phyloP scores from a whole-genome alignment of 345 rosid species.

The Excoecaria agallocha region DNA sequence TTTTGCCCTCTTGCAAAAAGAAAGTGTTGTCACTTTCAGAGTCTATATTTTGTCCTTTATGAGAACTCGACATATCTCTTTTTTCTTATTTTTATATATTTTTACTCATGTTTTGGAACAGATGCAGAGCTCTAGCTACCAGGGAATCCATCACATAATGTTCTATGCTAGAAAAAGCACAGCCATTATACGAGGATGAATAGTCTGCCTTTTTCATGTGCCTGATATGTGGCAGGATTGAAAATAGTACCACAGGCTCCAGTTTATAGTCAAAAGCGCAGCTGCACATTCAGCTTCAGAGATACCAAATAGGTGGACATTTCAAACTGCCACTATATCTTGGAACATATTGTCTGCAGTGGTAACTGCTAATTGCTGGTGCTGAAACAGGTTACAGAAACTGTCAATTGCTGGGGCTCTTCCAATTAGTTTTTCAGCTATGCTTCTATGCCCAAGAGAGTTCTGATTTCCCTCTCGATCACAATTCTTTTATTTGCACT shows the following conservation, averaged over 20 bases:
- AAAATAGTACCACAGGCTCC: background rate
- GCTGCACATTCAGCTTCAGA: background rate
- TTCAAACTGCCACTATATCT: background rate
- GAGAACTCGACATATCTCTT: background rate
- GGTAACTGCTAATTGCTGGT: too few species aligned
- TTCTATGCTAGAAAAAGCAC: background rate
- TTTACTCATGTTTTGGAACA: background rate
- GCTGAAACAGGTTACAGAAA: too few species aligned
- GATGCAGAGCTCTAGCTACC: slow-evolving; percentile 42
- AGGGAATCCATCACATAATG: slow-evolving; percentile 34
- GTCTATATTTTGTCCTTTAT: background rate
- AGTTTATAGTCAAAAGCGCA: background rate
- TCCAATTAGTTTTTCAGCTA: too few species aligned
- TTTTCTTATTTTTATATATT: background rate
- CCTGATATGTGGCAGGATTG: background rate
- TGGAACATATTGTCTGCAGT: too few species aligned
- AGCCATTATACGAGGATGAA: background rate
- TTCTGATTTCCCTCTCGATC: too few species aligned
- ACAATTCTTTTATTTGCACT: too few species aligned
- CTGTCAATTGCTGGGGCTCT: too few species aligned
- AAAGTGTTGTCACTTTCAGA: background rate
- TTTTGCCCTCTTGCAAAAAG: too few species aligned
- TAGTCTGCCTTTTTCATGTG: background rate
- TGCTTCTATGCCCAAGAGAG: too few species aligned
- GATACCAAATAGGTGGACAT: background rate